A percentile compares a stretch with the other conserved stretches of the same genome.
Evolutionary conservation across 768 basidiomycete species (phyloP).

Genomic region (Lactarius tabidus): DNA sequence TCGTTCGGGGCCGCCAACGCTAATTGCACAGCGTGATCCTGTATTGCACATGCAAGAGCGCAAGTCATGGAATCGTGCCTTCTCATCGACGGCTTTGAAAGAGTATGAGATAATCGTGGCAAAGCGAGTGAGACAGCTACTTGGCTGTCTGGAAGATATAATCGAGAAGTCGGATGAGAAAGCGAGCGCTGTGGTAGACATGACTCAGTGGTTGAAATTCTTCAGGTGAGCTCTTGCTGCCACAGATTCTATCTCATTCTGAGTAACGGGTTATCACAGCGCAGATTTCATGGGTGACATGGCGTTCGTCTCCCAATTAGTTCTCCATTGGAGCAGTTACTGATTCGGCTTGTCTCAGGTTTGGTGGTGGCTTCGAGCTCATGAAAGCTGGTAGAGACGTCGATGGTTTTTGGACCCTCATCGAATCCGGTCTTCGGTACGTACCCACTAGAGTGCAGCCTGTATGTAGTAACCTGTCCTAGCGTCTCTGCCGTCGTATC

Average conservation of each 20-base stretch:
- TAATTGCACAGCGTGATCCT: slow-evolving; percentile 38
- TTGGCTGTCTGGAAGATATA: slow-evolving; percentile 34
- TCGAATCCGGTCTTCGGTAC: neutral
- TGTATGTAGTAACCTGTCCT: neutral
- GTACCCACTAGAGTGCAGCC: neutral
- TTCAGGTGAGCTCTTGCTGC: slow-evolving; percentile 35
- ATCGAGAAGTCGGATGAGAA: slow-evolving; percentile 22
- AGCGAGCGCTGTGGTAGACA: slow-evolving; percentile 28
- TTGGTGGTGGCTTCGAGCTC: too few relatives aligned
- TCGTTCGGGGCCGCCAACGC: slow-evolving; percentile 32
- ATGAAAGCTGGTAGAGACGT: too few relatives aligned
- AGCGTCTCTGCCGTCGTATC: neutral
- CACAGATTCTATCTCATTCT: neutral
- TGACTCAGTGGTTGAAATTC: slow-evolving; percentile 38
- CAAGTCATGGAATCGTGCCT: slow-evolving; percentile 46
- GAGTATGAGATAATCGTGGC: slow-evolving; percentile 42
- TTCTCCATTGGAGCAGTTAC: neutral
- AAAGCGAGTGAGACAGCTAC: slow-evolving; percentile 38
- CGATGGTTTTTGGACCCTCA: neutral
- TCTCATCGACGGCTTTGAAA: slow-evolving; percentile 44
- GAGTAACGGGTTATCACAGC: slow-evolving; percentile 25
- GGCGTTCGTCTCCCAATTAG: slow-evolving; percentile 29
- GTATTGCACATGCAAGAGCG: slow-evolving; percentile 44
- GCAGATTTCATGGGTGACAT: slow-evolving; percentile 44
- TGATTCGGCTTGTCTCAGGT: too few relatives aligned